phyloP scores from a whole-genome alignment of 2,329 filamentous ascomycete species.

The Lasiodiplodia citricola region DNA sequence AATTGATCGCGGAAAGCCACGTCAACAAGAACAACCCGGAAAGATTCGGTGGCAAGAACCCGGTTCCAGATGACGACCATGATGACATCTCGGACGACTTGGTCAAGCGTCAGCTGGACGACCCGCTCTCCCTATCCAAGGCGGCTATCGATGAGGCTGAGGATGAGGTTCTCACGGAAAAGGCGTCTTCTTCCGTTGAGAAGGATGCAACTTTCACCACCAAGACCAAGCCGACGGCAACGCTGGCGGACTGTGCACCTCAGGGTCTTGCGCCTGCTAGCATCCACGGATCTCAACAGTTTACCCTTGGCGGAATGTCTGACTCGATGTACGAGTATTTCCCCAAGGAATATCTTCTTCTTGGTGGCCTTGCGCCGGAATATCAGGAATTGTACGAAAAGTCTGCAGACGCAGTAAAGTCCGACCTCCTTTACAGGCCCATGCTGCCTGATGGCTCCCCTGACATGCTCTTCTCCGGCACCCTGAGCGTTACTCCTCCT shows the following conservation, averaged over 20 bases:
- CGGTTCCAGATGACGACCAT: conserved; percentile 22
- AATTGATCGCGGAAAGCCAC: background rate
- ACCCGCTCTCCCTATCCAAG: conserved; percentile 16
- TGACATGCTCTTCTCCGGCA: conserved; percentile 49
- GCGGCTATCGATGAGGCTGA: background rate
- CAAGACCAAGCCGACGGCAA: conserved; percentile 21
- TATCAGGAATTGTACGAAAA: conserved; percentile 64
- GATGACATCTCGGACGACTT: conserved; percentile 4
- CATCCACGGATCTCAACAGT: conserved; percentile 34
- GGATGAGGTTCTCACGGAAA: conserved; percentile 22
- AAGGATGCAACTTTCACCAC: background rate
- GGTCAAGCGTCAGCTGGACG: conserved; percentile 13
- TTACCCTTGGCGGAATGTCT: conserved; percentile 48
- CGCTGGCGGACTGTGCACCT: conserved; percentile 32
- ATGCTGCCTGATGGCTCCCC: conserved; percentile 51
- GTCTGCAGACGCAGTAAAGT: conserved; percentile 48
- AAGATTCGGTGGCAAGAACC: conserved; percentile 20
- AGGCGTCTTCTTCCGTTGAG: background rate
- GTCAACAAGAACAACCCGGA: conserved; percentile 12
- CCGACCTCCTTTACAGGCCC: conserved; percentile 55
- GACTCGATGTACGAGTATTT: conserved; percentile 52
- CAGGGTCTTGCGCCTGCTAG: conserved; percentile 9
- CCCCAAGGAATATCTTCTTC: conserved; percentile 54
- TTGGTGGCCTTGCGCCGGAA: conserved; percentile 52
- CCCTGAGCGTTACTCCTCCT: conserved; percentile 12